Base-by-base conservation (phyloP, 2,329 filamentous ascomycete genomes). In the Aquanectria penicillioides region DNA sequence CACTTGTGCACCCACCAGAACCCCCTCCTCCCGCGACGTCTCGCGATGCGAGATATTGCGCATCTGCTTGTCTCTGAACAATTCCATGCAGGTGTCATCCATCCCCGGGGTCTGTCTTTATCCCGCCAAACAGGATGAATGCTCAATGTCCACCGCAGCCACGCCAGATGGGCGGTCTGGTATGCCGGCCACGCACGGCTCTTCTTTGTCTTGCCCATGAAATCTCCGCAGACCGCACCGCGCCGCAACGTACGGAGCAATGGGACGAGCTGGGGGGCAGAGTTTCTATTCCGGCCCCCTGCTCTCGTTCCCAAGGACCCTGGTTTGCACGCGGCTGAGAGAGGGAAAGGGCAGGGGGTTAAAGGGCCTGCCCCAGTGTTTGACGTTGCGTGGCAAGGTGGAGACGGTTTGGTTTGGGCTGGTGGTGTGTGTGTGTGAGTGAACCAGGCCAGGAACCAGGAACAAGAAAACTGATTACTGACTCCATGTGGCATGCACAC, bases 401-500 rank as follows among this genome's bases (percentile, higher is more conserved):
- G 64, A 47, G 59, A 41, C 26, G 43, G 49, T 48, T 54, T 67
- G 58, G 63, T 57, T 29, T 40, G 34, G 47, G 28, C n/a, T n/a
- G n/a, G n/a, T n/a, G n/a, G n/a, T n/a, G n/a, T n/a, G n/a, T n/a
- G n/a, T n/a, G n/a, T n/a, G 48, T 28, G 37, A 25, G 48, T 59
- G 54, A 64, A 56, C 61, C 53, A 37, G 50, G 48, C 38, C 49
- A 68, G 62, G 64, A 59, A 64, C 55, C 63, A 66, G 66, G 65
- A 67, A 68, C 63, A 51, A 63, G 55, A 23, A 55, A 22, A 28
- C 28, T n/a, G n/a, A n/a, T n/a, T n/a, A n/a, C n/a, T n/a, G n/a
- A n/a, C n/a, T n/a, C n/a, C n/a, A n/a, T n/a, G n/a, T n/a, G n/a
- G n/a, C n/a, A n/a, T n/a, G n/a, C n/a, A n/a, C n/a, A n/a, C n/a